phyloP scores from a whole-genome alignment of 495 filamentous ascomycete species.

The Xylaria grammica region DNA sequence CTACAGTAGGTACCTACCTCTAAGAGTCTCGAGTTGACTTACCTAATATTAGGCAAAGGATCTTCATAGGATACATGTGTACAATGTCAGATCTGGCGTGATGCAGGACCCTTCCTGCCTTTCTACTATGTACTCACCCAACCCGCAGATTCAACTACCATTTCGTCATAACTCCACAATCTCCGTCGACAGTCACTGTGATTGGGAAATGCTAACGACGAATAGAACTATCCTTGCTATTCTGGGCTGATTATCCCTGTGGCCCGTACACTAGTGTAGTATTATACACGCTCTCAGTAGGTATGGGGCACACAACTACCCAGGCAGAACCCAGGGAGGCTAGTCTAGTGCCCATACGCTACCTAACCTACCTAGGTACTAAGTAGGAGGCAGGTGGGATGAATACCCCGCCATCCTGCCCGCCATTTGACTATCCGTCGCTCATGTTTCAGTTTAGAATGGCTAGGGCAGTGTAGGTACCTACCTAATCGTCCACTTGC shows the following conservation, averaged over 20 bases:
- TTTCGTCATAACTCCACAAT: conserved; percentile 18
- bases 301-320: no score
- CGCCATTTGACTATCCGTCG: no score
- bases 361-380: neutral
- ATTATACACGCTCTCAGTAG: no score
- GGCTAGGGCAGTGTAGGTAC: no score
- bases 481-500: no score
- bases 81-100: conserved; percentile 12
- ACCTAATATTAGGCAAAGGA: conserved; percentile 4
- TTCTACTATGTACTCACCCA: conserved; percentile 19
- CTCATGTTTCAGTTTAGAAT: conserved; percentile 9
- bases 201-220: neutral
- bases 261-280: neutral
- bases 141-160: conserved; percentile 14
- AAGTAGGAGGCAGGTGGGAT: neutral
- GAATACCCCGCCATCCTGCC: conserved; percentile 21
- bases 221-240: neutral
- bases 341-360: neutral
- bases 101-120: conserved; percentile 22
- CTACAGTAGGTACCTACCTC: no score
- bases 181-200: neutral
- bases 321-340: no score
- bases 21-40: neutral
- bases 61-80: conserved; percentile 4
- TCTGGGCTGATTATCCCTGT: conserved; percentile 1